Conservation (phyloP, 108 stramenopile genomes). For the Ochromonas danica region DNA sequence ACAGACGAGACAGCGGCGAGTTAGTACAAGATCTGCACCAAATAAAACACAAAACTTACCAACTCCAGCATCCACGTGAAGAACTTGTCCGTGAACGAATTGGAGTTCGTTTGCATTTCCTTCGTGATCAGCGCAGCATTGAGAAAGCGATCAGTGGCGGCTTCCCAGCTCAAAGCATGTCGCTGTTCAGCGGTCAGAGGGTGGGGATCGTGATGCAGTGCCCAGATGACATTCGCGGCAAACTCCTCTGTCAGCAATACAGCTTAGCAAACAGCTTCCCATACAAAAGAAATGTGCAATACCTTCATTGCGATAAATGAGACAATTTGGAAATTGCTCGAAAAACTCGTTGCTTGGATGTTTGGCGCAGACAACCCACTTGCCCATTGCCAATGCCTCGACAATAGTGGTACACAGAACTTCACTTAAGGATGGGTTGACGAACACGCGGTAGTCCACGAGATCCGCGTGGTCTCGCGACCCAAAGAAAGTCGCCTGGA, state of each 20-base stretch:
- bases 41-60: conserved; percentile 9
- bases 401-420: conserved; percentile 90
- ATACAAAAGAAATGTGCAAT: conserved; percentile 35
- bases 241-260: conserved; percentile 67
- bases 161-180: conserved; percentile 78
- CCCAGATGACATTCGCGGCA: conserved; percentile 43
- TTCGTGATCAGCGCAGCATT: background rate
- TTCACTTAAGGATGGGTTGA: conserved; percentile 83
- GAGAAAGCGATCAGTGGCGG: conserved; percentile 69
- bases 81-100: conserved; percentile 9
- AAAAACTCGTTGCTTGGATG: conserved; percentile 88
- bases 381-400: conserved; percentile 93
- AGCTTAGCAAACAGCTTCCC: background rate
- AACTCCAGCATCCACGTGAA: background rate
- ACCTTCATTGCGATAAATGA: background rate
- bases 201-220: conserved; percentile 49
- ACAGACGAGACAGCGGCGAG: background rate
- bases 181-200: conserved; percentile 68
- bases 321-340: conserved; percentile 59
- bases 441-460: conserved; percentile 72
- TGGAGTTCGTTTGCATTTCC: background rate
- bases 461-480: conserved; percentile 79
- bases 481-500: conserved; percentile 75
- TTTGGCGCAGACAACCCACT: conserved; percentile 75
- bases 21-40: too few relatives aligned